These are phyloP conservation scores for Hypoxylon lenormandii DNA, from an alignment of 495 filamentous ascomycete species.

Conservation along the genomic window DNA sequence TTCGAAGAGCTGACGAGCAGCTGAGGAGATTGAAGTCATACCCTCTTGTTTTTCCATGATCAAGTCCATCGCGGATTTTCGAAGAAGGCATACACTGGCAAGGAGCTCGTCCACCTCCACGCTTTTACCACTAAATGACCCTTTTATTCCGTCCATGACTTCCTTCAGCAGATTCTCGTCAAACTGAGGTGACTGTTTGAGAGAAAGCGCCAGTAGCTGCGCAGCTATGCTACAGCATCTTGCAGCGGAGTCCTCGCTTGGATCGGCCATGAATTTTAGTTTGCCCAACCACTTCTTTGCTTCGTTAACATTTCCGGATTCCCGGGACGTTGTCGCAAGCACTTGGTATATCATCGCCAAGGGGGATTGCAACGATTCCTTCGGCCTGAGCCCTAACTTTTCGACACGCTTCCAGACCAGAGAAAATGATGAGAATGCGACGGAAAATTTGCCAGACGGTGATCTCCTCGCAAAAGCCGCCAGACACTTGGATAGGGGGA, in stretches of 20 bases:
- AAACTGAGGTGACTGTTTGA: conserved; percentile 50
- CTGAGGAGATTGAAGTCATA: conserved; percentile 3
- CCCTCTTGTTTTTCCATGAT: conserved; percentile 50
- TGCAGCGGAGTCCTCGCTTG: conserved; percentile 57
- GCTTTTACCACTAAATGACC: conserved; percentile 72
- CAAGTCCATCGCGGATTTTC: conserved; percentile 69
- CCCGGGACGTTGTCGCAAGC: conserved; percentile 57
- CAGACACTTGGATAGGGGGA: conserved; percentile 76
- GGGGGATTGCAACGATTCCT: conserved; percentile 49
- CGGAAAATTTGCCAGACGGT: conserved; percentile 51
- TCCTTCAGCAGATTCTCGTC: conserved; percentile 58
- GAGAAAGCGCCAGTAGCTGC: conserved; percentile 59
- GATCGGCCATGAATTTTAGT: conserved; percentile 49
- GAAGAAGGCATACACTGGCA: conserved; percentile 70
- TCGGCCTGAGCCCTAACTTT: conserved; percentile 32
- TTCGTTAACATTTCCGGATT: conserved; percentile 57
- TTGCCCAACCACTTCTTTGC: conserved; percentile 64
- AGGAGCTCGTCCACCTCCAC: conserved; percentile 78
- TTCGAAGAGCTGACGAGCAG: conserved; percentile 54
- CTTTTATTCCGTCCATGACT: conserved; percentile 65
- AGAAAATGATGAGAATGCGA: conserved; percentile 40
- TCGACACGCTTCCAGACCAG: conserved; percentile 51
- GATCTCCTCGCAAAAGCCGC: conserved; percentile 69
- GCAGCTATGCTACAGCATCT: conserved; percentile 59
- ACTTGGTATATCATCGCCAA: conserved; percentile 57